phyloP scores from a whole-genome alignment of 1,284 basidiomycete species.

The Vanrija sp. region DNA sequence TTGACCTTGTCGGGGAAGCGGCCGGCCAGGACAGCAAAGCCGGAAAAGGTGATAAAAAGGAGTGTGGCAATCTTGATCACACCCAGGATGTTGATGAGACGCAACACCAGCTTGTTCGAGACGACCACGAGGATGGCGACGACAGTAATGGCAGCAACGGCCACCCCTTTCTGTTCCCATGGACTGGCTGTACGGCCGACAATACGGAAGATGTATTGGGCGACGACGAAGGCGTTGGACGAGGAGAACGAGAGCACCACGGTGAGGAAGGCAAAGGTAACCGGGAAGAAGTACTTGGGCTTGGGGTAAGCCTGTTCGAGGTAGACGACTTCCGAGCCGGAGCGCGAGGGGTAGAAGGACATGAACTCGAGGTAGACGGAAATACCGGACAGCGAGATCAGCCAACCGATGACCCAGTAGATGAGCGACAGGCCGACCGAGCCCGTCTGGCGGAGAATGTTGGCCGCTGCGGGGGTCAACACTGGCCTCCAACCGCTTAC shows the following conservation, averaged over 20 bases:
- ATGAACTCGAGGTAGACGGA: constrained; percentile 24
- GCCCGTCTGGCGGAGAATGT: constrained; percentile 10
- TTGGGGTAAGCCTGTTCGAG: constrained; percentile 27
- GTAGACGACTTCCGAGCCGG: constrained; percentile 26
- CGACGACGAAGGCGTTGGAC: constrained; percentile 20
- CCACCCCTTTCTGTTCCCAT: constrained; percentile 14
- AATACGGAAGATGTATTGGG: constrained; percentile 23
- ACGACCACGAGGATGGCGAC: not conserved
- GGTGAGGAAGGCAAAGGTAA: constrained; percentile 23
- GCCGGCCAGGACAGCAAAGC: constrained; percentile 54
- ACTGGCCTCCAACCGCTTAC: not conserved
- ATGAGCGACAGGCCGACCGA: constrained; percentile 22
- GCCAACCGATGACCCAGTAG: constrained; percentile 20
- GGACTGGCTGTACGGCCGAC: constrained; percentile 11
- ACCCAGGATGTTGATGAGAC: not conserved
- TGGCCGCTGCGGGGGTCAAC: constrained; percentile 5
- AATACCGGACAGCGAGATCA: constrained; percentile 20
- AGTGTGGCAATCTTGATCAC: not conserved
- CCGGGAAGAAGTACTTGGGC: constrained; percentile 26
- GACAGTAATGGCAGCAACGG: not conserved
- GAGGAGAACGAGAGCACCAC: constrained; percentile 22
- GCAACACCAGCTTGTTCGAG: not conserved
- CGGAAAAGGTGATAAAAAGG: constrained; percentile 48
- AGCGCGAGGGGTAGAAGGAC: constrained; percentile 25
- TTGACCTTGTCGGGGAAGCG: constrained; percentile 45